Conservation (phyloP, 1,284 basidiomycete genomes). For the Boletus smithii region DNA sequence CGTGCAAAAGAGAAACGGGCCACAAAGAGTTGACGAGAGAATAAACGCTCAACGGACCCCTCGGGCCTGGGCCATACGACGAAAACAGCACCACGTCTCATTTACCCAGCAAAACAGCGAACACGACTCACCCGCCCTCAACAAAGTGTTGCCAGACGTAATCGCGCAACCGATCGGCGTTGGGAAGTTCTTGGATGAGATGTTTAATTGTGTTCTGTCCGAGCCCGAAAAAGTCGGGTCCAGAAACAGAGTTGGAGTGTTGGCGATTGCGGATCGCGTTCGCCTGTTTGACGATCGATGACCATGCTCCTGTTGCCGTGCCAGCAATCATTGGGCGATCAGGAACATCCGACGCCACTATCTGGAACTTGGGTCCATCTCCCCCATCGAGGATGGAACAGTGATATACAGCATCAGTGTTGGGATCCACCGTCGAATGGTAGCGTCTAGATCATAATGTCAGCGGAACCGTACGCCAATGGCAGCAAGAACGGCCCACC, state of each 20-base stretch:
- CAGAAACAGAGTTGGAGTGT: conserved; percentile 79
- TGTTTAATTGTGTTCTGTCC: conserved; percentile 83
- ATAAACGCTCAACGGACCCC: conserved; percentile 8
- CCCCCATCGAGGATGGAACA: conserved; percentile 81
- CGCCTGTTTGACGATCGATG: conserved; percentile 72
- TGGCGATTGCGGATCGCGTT: conserved; percentile 73
- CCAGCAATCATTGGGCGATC: conserved; percentile 70
- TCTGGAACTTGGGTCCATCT: conserved; percentile 78
- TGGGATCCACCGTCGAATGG: conserved; percentile 66
- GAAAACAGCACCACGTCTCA: conserved; percentile 11
- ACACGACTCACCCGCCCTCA: conserved; percentile 68
- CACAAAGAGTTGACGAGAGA: conserved; percentile 16
- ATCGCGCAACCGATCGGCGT: conserved; percentile 63
- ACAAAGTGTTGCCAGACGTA: conserved; percentile 82
- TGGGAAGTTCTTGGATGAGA: conserved; percentile 73
- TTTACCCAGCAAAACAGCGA: conserved; percentile 12
- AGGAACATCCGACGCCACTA: conserved; percentile 64
- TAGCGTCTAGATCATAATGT: conserved; percentile 60
- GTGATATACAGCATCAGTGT: conserved; percentile 64
- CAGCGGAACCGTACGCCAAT: conserved; percentile 8
- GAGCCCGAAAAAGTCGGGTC: conserved; percentile 80
- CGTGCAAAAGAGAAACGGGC: conserved; percentile 22
- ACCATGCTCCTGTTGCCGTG: conserved; percentile 83
- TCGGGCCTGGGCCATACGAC: conserved; percentile 13
- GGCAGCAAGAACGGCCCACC: conserved; percentile 41